Base-by-base conservation (phyloP, 192 early-diverging fungal species). In the Chytriomyces sp. region DNA sequence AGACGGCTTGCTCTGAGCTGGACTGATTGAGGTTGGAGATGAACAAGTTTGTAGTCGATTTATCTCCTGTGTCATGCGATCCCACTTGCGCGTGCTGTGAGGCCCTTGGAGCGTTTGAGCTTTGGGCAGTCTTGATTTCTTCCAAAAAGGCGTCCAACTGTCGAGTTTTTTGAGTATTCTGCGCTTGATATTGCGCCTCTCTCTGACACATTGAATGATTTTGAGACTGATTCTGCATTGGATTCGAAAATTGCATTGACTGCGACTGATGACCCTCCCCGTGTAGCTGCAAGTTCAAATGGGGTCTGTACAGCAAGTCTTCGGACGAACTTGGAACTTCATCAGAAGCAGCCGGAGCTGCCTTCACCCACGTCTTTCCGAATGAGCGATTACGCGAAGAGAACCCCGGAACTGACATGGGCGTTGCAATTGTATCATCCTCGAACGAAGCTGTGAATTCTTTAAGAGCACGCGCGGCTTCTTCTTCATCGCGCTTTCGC, bases 391-490 rank as follows among this genome's bases (percentile, higher is more conserved):
- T 35, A 2, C 28, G 28, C 50, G 84, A 76, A 9, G 67, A 64
- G 43, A 50, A 64, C 9, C 59, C 44, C 57, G 28, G 23, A 57
- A 57, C 53, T 18, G 53, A 57, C 53, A 18, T 20, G 11, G 11
- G 57, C 20, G 16, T 45, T 20, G 57, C 50, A n/a, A 45, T n/a
- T 68, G 23, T 62, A 28, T 87, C 88, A n/a, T 86, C 86, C 64
- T 91, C 92, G 77, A 95, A 94, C 0, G 93, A 94, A 6, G 92
- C 92, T 10, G 92, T 91, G 81, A 95, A 95, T 45, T 93, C 92
- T 53, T 86, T 88, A 78, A 92, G 92, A 3, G 92, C 92, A 68
- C 89, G 87, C 28, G 91, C 92, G 16, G 93, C 89, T 82, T 94
- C 93, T 68, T 93, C 92, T 24, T 89, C 86, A 72, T 93, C 93